Conservation (phyloP, 148 eudicot species). For the Silene conica region DNA sequence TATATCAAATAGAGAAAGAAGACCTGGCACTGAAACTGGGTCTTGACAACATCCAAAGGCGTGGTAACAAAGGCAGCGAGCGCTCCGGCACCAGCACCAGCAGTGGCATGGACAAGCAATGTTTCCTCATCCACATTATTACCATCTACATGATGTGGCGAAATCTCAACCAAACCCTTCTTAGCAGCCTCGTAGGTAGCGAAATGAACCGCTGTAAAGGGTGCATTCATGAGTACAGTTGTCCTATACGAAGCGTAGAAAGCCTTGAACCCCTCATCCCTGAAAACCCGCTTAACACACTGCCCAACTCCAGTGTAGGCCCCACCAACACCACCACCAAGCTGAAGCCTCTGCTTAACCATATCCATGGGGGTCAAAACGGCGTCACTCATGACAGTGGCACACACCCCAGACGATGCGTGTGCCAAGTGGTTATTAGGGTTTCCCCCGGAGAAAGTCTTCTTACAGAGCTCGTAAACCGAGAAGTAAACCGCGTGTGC, state of each 20-base stretch:
- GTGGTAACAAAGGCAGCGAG: conserved; percentile 74
- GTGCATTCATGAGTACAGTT: conserved; percentile 89
- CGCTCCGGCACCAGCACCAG: conserved; percentile 93
- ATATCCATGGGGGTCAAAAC: conserved; percentile 94
- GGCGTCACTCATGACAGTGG: conserved; percentile 89
- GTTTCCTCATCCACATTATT: conserved; percentile 60
- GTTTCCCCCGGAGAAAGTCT: conserved; percentile 39
- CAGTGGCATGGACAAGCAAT: conserved; percentile 79
- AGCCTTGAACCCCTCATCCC: conserved; percentile 77
- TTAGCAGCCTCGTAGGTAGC: conserved; percentile 90
- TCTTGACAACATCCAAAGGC: conserved; percentile 94
- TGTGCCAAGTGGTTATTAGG: conserved; percentile 54
- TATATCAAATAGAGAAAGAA: neutral
- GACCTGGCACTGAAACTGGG: conserved; percentile 97
- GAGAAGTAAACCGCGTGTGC: conserved; percentile 94
- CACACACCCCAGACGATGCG: conserved; percentile 70
- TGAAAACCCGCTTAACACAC: conserved; percentile 62
- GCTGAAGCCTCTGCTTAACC: conserved; percentile 92
- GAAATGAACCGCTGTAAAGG: conserved; percentile 86
- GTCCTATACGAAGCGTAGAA: conserved; percentile 87
- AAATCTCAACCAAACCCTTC: conserved; percentile 56
- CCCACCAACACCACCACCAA: conserved; percentile 46
- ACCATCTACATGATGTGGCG: conserved; percentile 46
- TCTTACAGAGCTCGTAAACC: conserved; percentile 70
- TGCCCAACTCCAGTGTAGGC: conserved; percentile 71